These are phyloP conservation scores for Epithele typhae DNA, from an alignment of 768 basidiomycete genomes.

Conservation along the genomic window DNA sequence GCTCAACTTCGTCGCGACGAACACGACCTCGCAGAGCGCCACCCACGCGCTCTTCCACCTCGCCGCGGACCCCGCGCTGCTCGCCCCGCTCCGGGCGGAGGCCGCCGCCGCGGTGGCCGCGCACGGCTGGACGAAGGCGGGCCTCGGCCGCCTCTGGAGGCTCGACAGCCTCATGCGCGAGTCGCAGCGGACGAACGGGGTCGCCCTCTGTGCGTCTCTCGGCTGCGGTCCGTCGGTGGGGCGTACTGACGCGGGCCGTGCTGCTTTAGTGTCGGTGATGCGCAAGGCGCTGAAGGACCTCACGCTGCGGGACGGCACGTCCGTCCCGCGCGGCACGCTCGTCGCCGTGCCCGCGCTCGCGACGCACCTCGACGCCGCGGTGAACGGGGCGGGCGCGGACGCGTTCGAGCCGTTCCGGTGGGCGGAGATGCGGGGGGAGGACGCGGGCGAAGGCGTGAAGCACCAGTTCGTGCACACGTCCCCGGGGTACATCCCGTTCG, in stretches of 20 bases:
- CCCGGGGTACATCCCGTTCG: constrained; percentile 11
- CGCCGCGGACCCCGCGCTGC: constrained; percentile 23
- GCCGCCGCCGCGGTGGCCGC: constrained; percentile 21
- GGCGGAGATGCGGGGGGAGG: constrained; percentile 21
- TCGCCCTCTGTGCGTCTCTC: constrained; percentile 12
- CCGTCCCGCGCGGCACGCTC: constrained; percentile 35
- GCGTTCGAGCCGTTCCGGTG: constrained; percentile 42
- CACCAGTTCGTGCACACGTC: constrained; percentile 11
- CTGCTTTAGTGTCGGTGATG: constrained; percentile 21
- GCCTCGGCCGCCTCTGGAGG: constrained; percentile 26
- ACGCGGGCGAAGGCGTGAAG: constrained; percentile 10
- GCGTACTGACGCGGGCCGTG: neutral
- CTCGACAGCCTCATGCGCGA: constrained; percentile 34
- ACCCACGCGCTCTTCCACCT: constrained; percentile 27
- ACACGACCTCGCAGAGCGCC: constrained; percentile 19
- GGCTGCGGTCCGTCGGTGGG: neutral
- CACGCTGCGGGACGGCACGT: constrained; percentile 41
- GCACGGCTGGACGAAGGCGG: constrained; percentile 30
- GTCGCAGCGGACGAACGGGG: constrained; percentile 23
- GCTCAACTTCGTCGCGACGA: neutral
- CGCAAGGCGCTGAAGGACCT: constrained; percentile 34
- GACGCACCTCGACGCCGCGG: constrained; percentile 27
- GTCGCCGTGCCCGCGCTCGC: constrained; percentile 26
- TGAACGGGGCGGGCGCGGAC: constrained; percentile 31
- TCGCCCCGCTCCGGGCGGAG: constrained; percentile 29